Conservation (phyloP, 2,329 filamentous ascomycete species). For the Monilinia vaccinii-corymbosi region DNA sequence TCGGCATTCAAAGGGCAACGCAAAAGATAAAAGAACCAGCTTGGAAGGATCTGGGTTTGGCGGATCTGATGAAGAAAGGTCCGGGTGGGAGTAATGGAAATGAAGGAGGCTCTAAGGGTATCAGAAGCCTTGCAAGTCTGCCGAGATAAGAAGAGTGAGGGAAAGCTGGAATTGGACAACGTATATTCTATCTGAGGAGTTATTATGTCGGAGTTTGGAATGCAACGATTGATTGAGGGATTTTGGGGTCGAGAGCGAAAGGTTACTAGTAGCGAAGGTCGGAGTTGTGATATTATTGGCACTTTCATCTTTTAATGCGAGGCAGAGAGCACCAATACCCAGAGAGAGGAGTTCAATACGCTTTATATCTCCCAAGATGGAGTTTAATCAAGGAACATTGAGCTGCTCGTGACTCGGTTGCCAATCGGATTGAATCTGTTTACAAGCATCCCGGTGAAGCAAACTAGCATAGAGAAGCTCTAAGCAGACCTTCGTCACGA, state of each 20-base stretch:
- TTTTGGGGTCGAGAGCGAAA: background rate
- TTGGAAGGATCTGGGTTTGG: constrained; percentile 73
- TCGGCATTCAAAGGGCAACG: constrained; percentile 75
- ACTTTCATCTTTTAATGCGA: background rate
- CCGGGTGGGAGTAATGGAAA: constrained; percentile 24
- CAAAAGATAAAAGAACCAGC: constrained; percentile 61
- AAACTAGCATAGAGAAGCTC: background rate
- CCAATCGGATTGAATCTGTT: background rate
- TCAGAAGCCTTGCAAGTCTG: constrained; percentile 20
- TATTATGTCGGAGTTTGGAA: background rate
- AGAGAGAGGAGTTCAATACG: background rate
- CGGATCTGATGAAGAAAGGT: constrained; percentile 57
- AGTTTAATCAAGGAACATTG: background rate
- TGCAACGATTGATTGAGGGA: background rate
- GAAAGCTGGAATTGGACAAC: background rate
- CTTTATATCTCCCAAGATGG: background rate
- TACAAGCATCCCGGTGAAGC: background rate
- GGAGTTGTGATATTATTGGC: background rate
- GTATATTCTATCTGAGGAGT: background rate
- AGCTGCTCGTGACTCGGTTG: background rate
- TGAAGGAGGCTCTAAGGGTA: constrained; percentile 10
- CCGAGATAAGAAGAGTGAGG: constrained; percentile 15
- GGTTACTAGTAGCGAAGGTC: background rate
- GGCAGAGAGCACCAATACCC: background rate
- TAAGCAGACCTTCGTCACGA: background rate